phyloP scores from a whole-genome alignment of 495 filamentous ascomycete genomes.

The Rusavskia elegans region DNA sequence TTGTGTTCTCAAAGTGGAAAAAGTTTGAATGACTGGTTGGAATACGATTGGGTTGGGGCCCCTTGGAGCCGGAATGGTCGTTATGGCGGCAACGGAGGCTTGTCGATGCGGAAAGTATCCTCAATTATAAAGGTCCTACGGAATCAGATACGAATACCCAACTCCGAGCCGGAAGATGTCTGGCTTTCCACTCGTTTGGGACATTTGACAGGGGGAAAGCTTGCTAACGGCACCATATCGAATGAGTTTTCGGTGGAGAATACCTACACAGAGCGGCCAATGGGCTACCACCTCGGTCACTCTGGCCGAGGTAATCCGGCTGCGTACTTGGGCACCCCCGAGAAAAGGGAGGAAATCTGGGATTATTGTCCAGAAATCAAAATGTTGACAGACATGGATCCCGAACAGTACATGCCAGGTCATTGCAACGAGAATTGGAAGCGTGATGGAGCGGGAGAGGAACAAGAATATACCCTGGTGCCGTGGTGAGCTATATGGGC shows the following conservation, averaged over 20 bases:
- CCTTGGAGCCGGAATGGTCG: not conserved
- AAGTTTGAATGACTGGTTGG: not conserved
- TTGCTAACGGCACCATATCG: not conserved
- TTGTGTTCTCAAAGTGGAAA: not conserved
- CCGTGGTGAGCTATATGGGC: too few relatives aligned
- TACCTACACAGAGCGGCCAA: not conserved
- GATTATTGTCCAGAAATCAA: conserved; percentile 1
- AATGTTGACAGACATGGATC: not conserved
- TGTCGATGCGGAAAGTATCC: not conserved
- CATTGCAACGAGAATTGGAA: conserved; percentile 1
- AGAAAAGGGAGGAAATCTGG: not conserved
- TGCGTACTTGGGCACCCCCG: not conserved
- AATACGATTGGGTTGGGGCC: not conserved
- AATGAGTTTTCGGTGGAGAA: not conserved
- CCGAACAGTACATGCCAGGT: not conserved
- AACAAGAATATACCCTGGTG: too few relatives aligned
- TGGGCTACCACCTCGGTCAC: not conserved
- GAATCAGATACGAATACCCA: not conserved
- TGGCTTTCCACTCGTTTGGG: not conserved
- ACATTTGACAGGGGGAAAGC: not conserved
- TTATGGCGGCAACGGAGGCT: not conserved
- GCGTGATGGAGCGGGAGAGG: not conserved
- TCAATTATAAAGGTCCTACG: not conserved
- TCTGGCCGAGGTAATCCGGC: not conserved
- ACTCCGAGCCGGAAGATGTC: not conserved